phyloP scores from a whole-genome alignment of 2,329 filamentous ascomycete species.

The Coleophoma cylindrospora region DNA sequence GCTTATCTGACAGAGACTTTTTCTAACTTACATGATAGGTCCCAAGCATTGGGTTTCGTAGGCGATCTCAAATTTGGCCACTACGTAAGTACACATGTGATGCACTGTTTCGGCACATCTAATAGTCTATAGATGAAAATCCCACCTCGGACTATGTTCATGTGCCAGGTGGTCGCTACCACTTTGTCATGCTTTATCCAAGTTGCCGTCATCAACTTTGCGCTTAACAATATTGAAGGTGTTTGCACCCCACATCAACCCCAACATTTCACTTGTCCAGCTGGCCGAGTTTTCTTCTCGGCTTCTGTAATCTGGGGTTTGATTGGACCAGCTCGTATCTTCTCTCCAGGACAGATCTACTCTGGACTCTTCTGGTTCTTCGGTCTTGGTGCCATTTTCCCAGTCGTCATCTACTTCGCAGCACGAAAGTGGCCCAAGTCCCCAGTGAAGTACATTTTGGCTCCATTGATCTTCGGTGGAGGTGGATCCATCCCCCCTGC shows the following conservation, averaged over 20 bases:
- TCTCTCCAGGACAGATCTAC: slow-evolving; percentile 59
- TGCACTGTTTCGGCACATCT: neutral
- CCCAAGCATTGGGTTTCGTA: slow-evolving; percentile 41
- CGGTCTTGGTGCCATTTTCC: slow-evolving; percentile 59
- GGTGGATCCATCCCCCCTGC: slow-evolving; percentile 61
- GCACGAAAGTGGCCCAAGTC: slow-evolving; percentile 56
- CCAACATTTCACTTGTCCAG: slow-evolving; percentile 51
- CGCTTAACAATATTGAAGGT: slow-evolving; percentile 53
- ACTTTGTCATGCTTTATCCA: slow-evolving; percentile 64
- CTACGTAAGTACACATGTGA: slow-evolving; percentile 21
- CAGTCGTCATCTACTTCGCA: slow-evolving; percentile 52
- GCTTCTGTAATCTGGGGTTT: slow-evolving; percentile 69
- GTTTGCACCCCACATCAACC: slow-evolving; percentile 54
- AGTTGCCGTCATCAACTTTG: slow-evolving; percentile 57
- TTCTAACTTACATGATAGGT: slow-evolving; percentile 8
- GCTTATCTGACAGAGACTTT: slow-evolving; percentile 63
- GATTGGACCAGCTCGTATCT: slow-evolving; percentile 67
- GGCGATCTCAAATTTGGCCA: slow-evolving; percentile 47
- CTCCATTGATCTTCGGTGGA: slow-evolving; percentile 65
- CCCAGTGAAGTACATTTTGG: slow-evolving; percentile 60
- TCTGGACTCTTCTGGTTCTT: slow-evolving; percentile 64
- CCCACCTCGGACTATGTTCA: slow-evolving; percentile 62
- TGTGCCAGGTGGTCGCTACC: slow-evolving; percentile 60
- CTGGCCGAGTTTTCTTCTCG: slow-evolving; percentile 58
- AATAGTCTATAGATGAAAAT: slow-evolving; percentile 36